Evolutionary conservation across 805 yeast species (phyloP).

Genomic region (Jamesozyma hellenica): DNA sequence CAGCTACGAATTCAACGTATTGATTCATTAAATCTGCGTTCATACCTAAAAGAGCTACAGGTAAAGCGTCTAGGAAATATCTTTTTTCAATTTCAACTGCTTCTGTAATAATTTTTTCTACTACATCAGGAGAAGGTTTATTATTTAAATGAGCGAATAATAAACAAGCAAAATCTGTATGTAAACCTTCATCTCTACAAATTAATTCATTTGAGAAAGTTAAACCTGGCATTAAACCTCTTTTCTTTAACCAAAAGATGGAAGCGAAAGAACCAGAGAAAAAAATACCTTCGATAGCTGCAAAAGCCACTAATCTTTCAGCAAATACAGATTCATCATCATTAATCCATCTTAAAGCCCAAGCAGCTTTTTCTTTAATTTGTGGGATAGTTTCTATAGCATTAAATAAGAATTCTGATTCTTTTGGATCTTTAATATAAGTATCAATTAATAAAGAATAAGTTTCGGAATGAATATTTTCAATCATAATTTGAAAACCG

Average conservation of each 20-base stretch:
- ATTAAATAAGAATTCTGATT: slow-evolving; percentile 80
- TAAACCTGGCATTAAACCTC: slow-evolving; percentile 98
- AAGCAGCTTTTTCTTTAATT: slow-evolving; percentile 93
- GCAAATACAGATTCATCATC: slow-evolving; percentile 83
- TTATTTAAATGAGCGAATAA: slow-evolving; percentile 85
- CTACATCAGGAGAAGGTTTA: slow-evolving; percentile 73
- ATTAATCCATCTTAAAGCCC: slow-evolving; percentile 97
- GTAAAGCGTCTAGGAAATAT: slow-evolving; percentile 90
- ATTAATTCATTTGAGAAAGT: slow-evolving; percentile 96
- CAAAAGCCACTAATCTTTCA: slow-evolving; percentile 95
- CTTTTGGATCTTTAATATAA: slow-evolving; percentile 92
- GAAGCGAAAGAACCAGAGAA: slow-evolving; percentile 98
- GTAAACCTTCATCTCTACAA: slow-evolving; percentile 97
- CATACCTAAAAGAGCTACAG: slow-evolving; percentile 91
- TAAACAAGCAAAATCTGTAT: slow-evolving; percentile 95
- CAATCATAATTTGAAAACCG: slow-evolving; percentile 99
- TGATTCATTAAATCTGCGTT: slow-evolving; percentile 89
- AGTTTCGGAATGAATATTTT: slow-evolving; percentile 95
- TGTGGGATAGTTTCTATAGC: slow-evolving; percentile 96
- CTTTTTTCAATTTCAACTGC: slow-evolving; percentile 92
- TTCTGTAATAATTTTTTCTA: slow-evolving; percentile 81
- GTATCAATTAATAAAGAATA: slow-evolving; percentile 91
- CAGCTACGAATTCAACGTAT: slow-evolving; percentile 96
- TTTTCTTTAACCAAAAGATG: slow-evolving; percentile 96
- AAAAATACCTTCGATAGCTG: slow-evolving; percentile 98